Evolutionary conservation across 1,284 basidiomycete species (phyloP).

Genomic region (Fomitopsis schrenkii): DNA sequence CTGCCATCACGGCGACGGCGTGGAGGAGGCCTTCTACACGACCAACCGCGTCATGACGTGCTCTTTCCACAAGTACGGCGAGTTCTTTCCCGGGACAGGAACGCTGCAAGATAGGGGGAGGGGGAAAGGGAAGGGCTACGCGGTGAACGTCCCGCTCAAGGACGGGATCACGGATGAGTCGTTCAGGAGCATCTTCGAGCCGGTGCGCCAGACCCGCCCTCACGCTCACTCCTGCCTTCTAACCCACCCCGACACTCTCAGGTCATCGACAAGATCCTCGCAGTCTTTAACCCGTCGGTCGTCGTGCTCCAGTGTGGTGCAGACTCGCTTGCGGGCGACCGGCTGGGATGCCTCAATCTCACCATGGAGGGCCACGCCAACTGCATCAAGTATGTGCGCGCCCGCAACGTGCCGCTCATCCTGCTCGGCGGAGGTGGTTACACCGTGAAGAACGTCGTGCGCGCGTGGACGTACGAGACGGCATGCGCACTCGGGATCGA

Average conservation of each 20-base stretch:
- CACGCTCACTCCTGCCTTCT: neutral
- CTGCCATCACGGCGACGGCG: slow-evolving; percentile 97
- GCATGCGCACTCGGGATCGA: slow-evolving; percentile 89
- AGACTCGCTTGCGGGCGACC: slow-evolving; percentile 93
- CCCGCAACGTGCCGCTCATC: slow-evolving; percentile 85
- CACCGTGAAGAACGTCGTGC: slow-evolving; percentile 93
- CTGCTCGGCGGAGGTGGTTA: slow-evolving; percentile 96
- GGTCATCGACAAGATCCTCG: slow-evolving; percentile 86
- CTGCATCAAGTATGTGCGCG: slow-evolving; percentile 85
- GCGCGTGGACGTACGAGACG: slow-evolving; percentile 97
- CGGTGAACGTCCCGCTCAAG: slow-evolving; percentile 91
- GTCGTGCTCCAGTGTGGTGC: slow-evolving; percentile 96
- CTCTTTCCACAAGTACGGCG: slow-evolving; percentile 95
- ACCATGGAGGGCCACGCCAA: slow-evolving; percentile 93
- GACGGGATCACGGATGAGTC: slow-evolving; percentile 90
- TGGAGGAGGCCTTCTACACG: slow-evolving; percentile 98
- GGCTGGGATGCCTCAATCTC: slow-evolving; percentile 95
- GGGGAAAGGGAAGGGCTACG: slow-evolving; percentile 85
- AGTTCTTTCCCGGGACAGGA: slow-evolving; percentile 96
- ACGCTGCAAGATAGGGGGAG: slow-evolving; percentile 84
- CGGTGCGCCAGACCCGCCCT: slow-evolving; percentile 47
- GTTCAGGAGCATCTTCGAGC: slow-evolving; percentile 84
- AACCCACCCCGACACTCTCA: slow-evolving; percentile 24
- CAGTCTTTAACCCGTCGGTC: slow-evolving; percentile 86
- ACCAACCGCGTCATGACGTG: slow-evolving; percentile 96